A percentile compares a stretch with the other conserved stretches of the same genome.
Conservation (phyloP, 1,284 basidiomycete species). For the Cerioporus squamosus region DNA sequence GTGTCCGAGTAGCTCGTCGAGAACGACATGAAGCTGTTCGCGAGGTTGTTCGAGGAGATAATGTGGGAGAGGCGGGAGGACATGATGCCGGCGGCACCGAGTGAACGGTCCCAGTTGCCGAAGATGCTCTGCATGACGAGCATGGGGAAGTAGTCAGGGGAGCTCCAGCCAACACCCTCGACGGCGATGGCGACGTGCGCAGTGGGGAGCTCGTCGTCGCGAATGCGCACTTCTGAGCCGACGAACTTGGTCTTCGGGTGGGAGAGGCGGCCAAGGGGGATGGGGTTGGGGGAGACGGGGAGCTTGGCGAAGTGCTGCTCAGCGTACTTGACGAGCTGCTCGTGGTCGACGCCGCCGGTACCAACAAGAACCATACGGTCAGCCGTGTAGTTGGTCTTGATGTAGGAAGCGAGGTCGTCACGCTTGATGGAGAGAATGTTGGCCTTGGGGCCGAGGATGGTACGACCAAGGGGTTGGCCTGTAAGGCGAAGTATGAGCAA, state of each 20-base stretch:
- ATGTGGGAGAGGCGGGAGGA: conserved; percentile 93
- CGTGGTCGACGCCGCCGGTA: conserved; percentile 93
- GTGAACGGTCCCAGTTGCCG: conserved; percentile 99
- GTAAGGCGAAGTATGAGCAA: conserved; percentile 4
- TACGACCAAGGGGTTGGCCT: conserved; percentile 95
- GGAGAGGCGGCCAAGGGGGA: conserved; percentile 82
- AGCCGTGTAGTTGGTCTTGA: conserved; percentile 97
- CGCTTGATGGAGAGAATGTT: conserved; percentile 97
- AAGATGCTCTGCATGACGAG: conserved; percentile 98
- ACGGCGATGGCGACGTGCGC: conserved; percentile 97
- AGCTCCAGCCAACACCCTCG: conserved; percentile 97
- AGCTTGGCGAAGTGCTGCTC: conserved; percentile 93
- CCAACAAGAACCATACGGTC: conserved; percentile 99
- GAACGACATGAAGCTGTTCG: conserved; percentile 99
- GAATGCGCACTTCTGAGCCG: conserved; percentile 95
- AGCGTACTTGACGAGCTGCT: conserved; percentile 92
- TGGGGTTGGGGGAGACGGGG: conserved; percentile 87
- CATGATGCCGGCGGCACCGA: conserved; percentile 89
- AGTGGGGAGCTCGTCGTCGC: conserved; percentile 90
- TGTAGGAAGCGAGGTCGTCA: conserved; percentile 90
- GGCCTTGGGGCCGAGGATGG: conserved; percentile 95
- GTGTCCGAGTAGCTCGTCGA: conserved; percentile 99
- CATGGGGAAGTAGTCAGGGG: conserved; percentile 99
- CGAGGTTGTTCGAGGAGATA: conserved; percentile 93
- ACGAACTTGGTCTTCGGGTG: conserved; percentile 84